phyloP scores from a whole-genome alignment of 306 rosid species.

The Senna tora region DNA sequence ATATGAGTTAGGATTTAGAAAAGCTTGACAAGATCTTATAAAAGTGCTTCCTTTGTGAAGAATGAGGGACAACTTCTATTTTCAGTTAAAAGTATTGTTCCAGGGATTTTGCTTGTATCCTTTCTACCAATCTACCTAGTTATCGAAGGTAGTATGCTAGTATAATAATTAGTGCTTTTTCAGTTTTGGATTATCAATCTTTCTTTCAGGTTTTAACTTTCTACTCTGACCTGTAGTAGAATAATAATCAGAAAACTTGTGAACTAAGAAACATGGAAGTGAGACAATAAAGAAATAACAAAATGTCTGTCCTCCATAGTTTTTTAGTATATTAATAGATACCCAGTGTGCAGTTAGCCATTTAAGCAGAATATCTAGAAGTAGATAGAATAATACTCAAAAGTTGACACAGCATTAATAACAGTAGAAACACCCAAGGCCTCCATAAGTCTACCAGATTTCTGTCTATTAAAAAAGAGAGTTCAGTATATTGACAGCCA shows the following conservation, averaged over 20 bases:
- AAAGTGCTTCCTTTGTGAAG: not conserved
- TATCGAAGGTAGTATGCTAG: not conserved
- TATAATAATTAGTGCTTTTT: not conserved
- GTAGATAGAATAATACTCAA: not conserved
- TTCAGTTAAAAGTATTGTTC: not conserved
- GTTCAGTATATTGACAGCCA: conserved; percentile 18
- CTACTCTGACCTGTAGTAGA: not conserved
- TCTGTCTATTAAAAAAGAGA: too few species aligned
- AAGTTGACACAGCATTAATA: not conserved
- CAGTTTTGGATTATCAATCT: not conserved
- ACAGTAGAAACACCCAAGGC: not conserved
- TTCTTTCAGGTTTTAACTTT: not conserved
- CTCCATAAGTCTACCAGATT: conserved; percentile 1
- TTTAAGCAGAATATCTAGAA: conserved; percentile 30
- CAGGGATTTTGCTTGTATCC: not conserved
- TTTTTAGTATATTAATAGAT: conserved; percentile 19
- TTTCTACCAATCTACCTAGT: not conserved
- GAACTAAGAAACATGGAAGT: not conserved
- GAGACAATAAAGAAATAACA: not conserved
- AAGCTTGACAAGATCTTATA: not conserved
- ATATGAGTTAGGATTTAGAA: not conserved
- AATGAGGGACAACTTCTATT: not conserved
- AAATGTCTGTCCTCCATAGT: not conserved
- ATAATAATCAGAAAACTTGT: not conserved
- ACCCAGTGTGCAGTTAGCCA: conserved; percentile 7